Evolutionary conservation across 1,139 yeast genomes (phyloP).

Genomic region (Blastobotrys petasosporus): DNA sequence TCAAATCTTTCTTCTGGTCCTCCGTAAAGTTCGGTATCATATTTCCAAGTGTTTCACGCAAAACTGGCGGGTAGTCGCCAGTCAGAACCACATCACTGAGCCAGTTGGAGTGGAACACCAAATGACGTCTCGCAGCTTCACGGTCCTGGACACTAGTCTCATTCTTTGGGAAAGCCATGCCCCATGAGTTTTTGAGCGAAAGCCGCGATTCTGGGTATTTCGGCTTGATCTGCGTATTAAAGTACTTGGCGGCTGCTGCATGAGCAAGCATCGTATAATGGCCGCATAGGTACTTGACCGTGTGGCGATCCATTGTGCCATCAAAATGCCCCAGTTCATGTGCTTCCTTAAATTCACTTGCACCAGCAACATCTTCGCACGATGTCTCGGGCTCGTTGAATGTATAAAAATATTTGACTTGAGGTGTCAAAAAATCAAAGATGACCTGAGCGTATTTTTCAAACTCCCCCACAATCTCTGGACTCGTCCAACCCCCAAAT

Average conservation of each 20-base stretch:
- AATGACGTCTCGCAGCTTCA: conserved; percentile 30
- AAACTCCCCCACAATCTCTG: conserved; percentile 33
- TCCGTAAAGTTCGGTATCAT: conserved; percentile 25
- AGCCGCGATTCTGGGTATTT: conserved; percentile 24
- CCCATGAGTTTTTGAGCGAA: conserved; percentile 25
- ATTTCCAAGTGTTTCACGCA: conserved; percentile 25
- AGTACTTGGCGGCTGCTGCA: conserved; percentile 31
- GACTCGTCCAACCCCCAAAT: conserved; percentile 32
- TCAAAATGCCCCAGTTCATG: no score
- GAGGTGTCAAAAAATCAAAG: conserved; percentile 34
- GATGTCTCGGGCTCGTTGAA: conserved; percentile 32
- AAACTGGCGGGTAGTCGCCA: conserved; percentile 19
- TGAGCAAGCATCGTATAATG: conserved; percentile 33
- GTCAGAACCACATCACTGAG: conserved; percentile 33
- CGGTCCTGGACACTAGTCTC: conserved; percentile 13
- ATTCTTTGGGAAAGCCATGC: conserved; percentile 16
- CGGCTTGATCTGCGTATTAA: conserved; percentile 26
- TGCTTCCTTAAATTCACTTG: no score
- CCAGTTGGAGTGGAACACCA: conserved; percentile 31
- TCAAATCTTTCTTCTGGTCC: conserved; percentile 28
- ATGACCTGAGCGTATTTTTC: conserved; percentile 34
- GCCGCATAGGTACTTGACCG: conserved; percentile 23
- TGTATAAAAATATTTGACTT: conserved; percentile 33
- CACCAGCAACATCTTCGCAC: background rate
- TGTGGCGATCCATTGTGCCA: no score